Percentiles rank a stretch among this genome's conserved stretches.
Conservation (phyloP, 2,329 filamentous ascomycete genomes). For the Fusarium acutatum region DNA sequence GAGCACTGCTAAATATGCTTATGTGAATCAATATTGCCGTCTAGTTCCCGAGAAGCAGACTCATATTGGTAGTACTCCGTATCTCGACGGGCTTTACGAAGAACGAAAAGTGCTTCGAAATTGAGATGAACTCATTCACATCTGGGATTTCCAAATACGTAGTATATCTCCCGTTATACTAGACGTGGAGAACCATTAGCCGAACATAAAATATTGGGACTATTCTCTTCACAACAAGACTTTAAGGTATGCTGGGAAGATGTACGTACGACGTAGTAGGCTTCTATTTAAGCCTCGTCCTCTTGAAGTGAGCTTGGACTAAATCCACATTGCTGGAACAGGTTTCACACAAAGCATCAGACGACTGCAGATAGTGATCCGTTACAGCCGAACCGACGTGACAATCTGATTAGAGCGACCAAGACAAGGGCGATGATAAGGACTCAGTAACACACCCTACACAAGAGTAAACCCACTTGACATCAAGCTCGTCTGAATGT, state of each 20-base stretch:
- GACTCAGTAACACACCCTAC: background rate
- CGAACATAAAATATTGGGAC: background rate
- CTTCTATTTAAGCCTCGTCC: background rate
- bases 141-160: background rate
- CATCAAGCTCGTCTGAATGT: background rate
- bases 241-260: background rate
- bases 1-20: conserved; percentile 24
- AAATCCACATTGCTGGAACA: background rate
- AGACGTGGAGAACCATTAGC: too few species aligned
- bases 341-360: background rate
- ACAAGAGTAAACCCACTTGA: background rate
- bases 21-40: conserved; percentile 5
- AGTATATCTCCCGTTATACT: background rate
- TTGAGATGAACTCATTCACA: background rate
- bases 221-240: background rate
- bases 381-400: background rate
- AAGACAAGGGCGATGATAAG: background rate
- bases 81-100: background rate
- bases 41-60: background rate
- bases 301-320: background rate
- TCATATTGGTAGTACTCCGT: background rate
- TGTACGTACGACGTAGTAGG: background rate
- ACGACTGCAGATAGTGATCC: background rate
- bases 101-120: background rate
- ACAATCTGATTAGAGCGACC: background rate